Conservation (phyloP, 1,284 basidiomycete genomes). For the Trichosporon coremiiforme region DNA sequence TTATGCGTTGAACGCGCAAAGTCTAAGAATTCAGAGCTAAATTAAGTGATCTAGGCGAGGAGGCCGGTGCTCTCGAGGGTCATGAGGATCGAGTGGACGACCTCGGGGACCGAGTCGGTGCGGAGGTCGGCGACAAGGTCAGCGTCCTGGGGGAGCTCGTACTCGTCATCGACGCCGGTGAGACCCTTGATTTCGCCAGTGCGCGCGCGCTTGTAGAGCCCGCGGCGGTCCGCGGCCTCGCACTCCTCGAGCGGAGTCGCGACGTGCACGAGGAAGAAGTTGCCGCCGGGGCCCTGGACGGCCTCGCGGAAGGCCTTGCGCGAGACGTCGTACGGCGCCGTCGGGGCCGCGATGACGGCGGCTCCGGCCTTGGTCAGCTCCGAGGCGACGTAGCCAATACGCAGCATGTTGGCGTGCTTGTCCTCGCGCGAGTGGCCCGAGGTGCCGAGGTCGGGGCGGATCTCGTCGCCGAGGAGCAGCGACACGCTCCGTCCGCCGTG, state of each 20-base stretch:
- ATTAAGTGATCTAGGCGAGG: conserved; percentile 25
- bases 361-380: conserved; percentile 94
- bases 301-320: conserved; percentile 76
- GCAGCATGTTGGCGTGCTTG: conserved; percentile 74
- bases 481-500: conserved; percentile 95
- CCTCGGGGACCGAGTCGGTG: conserved; percentile 82
- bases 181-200: conserved; percentile 83
- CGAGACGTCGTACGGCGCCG: conserved; percentile 79
- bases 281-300: conserved; percentile 76
- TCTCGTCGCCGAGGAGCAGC: conserved; percentile 84
- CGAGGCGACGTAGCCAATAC: conserved; percentile 60
- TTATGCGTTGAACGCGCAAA: conserved; percentile 1
- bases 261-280: conserved; percentile 95
- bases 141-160: conserved; percentile 78
- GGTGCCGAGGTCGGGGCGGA: conserved; percentile 74
- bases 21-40: conserved; percentile 10
- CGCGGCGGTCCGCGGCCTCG: conserved; percentile 84
- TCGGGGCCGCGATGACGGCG: conserved; percentile 91
- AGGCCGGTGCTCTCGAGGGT: conserved; percentile 61
- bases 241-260: conserved; percentile 87
- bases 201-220: conserved; percentile 82
- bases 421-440: conserved; percentile 76
- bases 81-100: conserved; percentile 77
- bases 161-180: conserved; percentile 81
- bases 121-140: conserved; percentile 82